These are phyloP conservation scores for Saccharomycopsis schoenii DNA, from an alignment of 805 yeast genomes.

Conservation along the genomic window DNA sequence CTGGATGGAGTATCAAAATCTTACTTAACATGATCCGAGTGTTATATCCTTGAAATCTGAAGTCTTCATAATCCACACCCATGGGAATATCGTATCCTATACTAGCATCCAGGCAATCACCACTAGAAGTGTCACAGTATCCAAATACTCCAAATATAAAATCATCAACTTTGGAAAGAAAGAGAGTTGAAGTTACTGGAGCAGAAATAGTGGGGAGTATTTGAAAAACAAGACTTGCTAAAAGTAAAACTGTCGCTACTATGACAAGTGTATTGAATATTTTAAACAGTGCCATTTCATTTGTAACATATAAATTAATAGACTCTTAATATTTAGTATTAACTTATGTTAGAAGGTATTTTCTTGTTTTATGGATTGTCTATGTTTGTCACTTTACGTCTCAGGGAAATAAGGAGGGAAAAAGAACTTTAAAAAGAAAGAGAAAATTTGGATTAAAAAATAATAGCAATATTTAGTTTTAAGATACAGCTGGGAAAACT, in stretches of 20 bases:
- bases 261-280: neutral
- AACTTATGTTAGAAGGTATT: no score
- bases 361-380: no score
- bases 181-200: neutral
- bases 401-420: no score
- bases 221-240: neutral
- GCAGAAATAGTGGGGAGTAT: neutral
- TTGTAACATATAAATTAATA: neutral
- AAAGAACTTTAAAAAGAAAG: no score
- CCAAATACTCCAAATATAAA: neutral
- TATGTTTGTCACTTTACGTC: no score
- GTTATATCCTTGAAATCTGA: neutral
- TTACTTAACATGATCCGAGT: neutral
- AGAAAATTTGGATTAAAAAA: no score
- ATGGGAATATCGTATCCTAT: neutral
- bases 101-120: neutral
- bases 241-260: neutral
- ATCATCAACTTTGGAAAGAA: neutral
- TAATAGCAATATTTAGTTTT: no score
- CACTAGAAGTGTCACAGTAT: neutral
- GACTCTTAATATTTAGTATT: neutral
- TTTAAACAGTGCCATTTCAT: slow-evolving; percentile 1
- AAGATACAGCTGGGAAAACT: neutral
- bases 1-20: neutral
- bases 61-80: neutral